Evolutionary conservation across 2,329 filamentous ascomycete species (phyloP).

Genomic region (Diaporthe aspalathi): DNA sequence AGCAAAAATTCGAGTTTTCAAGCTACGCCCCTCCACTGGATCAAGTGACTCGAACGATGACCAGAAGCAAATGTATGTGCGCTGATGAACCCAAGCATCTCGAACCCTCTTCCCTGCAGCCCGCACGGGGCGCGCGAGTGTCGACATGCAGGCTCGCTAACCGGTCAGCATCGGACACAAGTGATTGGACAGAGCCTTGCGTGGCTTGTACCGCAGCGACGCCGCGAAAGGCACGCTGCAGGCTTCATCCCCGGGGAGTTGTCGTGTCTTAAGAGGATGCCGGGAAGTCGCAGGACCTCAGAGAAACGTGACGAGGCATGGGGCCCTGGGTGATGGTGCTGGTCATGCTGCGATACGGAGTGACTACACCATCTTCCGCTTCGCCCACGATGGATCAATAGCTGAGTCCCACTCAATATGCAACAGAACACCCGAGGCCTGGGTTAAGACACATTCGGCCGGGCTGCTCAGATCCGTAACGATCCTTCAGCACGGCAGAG

Average conservation of each 20-base stretch:
- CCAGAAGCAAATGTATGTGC: not conserved
- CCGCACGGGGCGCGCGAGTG: slow-evolving; percentile 15
- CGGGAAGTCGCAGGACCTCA: slow-evolving; percentile 36
- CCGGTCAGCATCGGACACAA: slow-evolving; percentile 21
- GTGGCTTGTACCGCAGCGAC: slow-evolving; percentile 37
- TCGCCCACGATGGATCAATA: not conserved
- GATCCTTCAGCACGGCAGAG: not conserved
- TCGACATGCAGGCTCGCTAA: slow-evolving; percentile 36
- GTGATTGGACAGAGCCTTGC: slow-evolving; percentile 28
- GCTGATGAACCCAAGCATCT: slow-evolving; percentile 5
- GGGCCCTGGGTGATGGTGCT: not conserved
- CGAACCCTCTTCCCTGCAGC: not conserved
- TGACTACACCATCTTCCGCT: not conserved
- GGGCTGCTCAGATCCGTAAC: not conserved
- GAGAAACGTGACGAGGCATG: slow-evolving; percentile 33
- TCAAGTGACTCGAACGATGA: slow-evolving; percentile 25
- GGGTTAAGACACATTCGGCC: not conserved
- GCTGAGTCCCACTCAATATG: not conserved
- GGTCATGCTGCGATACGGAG: slow-evolving; percentile 10
- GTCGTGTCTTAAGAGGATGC: slow-evolving; percentile 20
- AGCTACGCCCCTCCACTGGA: not conserved
- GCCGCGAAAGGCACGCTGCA: slow-evolving; percentile 9
- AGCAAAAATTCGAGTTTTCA: not conserved
- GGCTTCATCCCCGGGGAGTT: slow-evolving; percentile 34
- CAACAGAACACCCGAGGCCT: slow-evolving; percentile 13